Base-by-base conservation (phyloP, 495 filamentous ascomycete genomes). In the Penicillium angulare region DNA sequence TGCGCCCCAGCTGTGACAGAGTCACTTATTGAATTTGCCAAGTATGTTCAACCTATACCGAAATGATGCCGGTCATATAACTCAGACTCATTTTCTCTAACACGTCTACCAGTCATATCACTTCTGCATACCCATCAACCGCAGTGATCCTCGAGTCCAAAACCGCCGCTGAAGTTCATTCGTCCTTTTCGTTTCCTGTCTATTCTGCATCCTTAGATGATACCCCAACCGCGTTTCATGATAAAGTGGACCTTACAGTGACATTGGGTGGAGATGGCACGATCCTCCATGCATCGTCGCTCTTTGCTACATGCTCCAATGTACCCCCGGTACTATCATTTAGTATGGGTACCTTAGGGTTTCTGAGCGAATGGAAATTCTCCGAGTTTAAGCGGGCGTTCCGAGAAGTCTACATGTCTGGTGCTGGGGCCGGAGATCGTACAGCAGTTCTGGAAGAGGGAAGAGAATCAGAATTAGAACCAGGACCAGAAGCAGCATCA, bases 231-330 rank as follows among this genome's bases (percentile, higher is more conserved):
- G 62, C 63, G 12, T 62, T 71, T 41, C 72, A 82, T 42, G 64
- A 74, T n/a, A 97, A 95, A 68, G 83, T 89, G 12, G 93, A 98
- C 57, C 75, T 97, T 21, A 85, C 87, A 2, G 81, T 88, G 31
- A 97, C 95, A 0, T 79, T 98, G 38, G 93, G 93, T 33, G 93
- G 93, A 50, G 93, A 98, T 69, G 93, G 93, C 35, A 98, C 93
- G 6, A 96, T 98, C 40, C 71, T 98, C 16, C 91, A 87, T 51
- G 93, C 93, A 9, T 86, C 90, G 3, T 95, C 89, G 17, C 79
- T 98, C 12, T 98, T 97, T 71, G 86, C 88, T 13, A 87, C 84
- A n/a, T 83, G 86, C 20, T 68, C 79, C 34, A 80, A 82, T 33
- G 91, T 97, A 0, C 93, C 93, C 0, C 93, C 95, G 0, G 86